Evolutionary conservation across 768 basidiomycete species (phyloP), one percentile per base, ranked within the genome.

Genomic region (Paxillus involutus): DNA sequence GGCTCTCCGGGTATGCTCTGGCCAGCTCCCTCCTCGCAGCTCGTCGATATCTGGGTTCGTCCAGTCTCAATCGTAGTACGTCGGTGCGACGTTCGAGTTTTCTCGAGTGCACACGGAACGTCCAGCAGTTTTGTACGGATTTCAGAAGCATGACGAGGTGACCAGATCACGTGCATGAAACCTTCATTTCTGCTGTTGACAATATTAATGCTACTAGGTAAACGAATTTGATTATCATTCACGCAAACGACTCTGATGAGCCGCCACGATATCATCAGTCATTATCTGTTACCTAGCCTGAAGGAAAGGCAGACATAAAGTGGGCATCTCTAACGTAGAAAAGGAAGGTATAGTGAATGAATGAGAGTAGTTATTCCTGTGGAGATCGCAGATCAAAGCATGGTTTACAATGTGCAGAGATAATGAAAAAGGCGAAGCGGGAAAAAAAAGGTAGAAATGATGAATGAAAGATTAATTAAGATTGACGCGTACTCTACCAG

Each of bases 401-500:
- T 61, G 56, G 46, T 60, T 62, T 67, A 68, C 65, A 67, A 46
- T 39, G 66, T 66, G 63, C 49, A 52, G 56, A 53, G 49, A 65
- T 60, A 57, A 63, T 58, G 52, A 51, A 53, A 49, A n/a, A 33
- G 49, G 44, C 44, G 47, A 56, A 17, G 24, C 21, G 21, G 14
- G 4, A 35, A 37, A 51, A 48, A 26, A 3, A 26, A 21, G 3
- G 35, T 6, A 53, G 52, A 46, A 19, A 55, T 53, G 62, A 58
- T 39, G 64, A 69, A 49, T 10, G 56, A 48, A 50, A 47, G 35
- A 49, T 72, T 59, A 70, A 63, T 70, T 44, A 57, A 70, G 69
- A 54, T 72, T 72, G 55, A 70, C 63, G 55, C 69, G 71, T 52
- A 72, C 69, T 69, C 69, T 66, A 47, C 65, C 63, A 56, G 55